Base-by-base conservation (phyloP, 1,284 basidiomycete genomes). In the Ceratobasidium sp. region DNA sequence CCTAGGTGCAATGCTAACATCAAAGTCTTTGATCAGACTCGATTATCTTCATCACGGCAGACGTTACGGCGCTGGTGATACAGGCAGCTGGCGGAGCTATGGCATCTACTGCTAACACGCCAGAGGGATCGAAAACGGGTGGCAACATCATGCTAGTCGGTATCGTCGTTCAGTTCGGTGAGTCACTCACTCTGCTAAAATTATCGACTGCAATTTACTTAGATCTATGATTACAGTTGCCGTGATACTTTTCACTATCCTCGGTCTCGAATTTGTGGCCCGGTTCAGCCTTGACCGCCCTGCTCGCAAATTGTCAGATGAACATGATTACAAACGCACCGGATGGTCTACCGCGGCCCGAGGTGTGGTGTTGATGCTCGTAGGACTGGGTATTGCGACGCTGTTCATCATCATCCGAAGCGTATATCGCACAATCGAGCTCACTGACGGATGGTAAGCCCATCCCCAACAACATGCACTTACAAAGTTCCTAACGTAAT, bases 11-110 rank as follows among this genome's bases (percentile, higher is more conserved):
- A 32, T 18, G 64, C 21, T 23, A 28, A 5, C 11, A 38, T 38
- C 11, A 64, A 14, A 11, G 16, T 41, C 23, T 14, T 16, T n/a
- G n/a, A n/a, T n/a, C 23, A 76, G 75, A 82, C 76, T 77, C 82
- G 23, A 76, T 79, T 73, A 71, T 79, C 57, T 83, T 83, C 70
- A 73, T 82, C 57, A 71, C 75, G 9, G 80, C 79, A 73, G 83
- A 83, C 73, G 49, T 82, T 43, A 73, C 82, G 58, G 80, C 80
- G 0, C 78, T 84, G 35, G 76, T 82, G 63, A 78, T 84, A 6
- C 81, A 84, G 74, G 81, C 80, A 1, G 75, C 81, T 21, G 83
- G 83, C 1, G 83, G 82, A 8, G 82, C 80, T 1, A 77, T 79
- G 49, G 80, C 80, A 0, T 79, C 76, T 7, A 55, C 11, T 16